Evolutionary conservation across 1,284 basidiomycete genomes (phyloP).

Genomic region (Puccinia polysora): DNA sequence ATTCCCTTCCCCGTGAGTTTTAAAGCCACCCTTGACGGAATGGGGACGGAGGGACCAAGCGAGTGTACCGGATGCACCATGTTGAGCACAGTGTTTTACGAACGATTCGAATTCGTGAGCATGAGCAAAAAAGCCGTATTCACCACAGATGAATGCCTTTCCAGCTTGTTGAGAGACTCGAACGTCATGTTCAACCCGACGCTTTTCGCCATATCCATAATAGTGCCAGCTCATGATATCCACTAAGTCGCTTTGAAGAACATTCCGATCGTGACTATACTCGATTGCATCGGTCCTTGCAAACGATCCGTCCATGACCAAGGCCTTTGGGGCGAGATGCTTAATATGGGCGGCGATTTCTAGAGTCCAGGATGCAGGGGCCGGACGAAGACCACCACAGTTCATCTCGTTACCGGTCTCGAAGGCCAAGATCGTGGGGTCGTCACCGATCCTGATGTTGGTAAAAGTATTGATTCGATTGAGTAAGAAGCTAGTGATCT

Average conservation of each 20-base stretch:
- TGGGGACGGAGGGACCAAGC: conserved; percentile 51
- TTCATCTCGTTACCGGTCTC: conserved; percentile 47
- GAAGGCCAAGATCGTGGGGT: conserved; percentile 51
- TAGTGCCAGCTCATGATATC: conserved; percentile 51
- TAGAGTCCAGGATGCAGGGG: conserved; percentile 49
- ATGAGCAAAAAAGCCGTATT: conserved; percentile 50
- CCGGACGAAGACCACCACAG: conserved; percentile 47
- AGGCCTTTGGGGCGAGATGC: conserved; percentile 48
- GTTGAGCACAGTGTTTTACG: conserved; percentile 42
- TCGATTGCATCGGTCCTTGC: conserved; percentile 48
- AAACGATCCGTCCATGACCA: conserved; percentile 52
- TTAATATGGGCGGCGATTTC: conserved; percentile 49
- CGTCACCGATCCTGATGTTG: conserved; percentile 50
- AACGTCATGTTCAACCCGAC: conserved; percentile 48
- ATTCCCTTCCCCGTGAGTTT: conserved; percentile 51
- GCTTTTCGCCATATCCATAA: conserved; percentile 49
- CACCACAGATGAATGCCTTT: conserved; percentile 51
- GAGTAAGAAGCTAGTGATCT: conserved; percentile 27
- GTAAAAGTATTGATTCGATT: conserved; percentile 51
- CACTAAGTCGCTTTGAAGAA: conserved; percentile 47
- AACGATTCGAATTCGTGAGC: conserved; percentile 47
- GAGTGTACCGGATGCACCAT: conserved; percentile 44
- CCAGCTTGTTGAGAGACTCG: conserved; percentile 45
- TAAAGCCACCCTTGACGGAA: conserved; percentile 50
- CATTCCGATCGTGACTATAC: conserved; percentile 47